Evolutionary conservation across 2,329 filamentous ascomycete species (phyloP), one percentile per base, ranked within the genome.

Genomic region (Hypoxylon sp.): DNA sequence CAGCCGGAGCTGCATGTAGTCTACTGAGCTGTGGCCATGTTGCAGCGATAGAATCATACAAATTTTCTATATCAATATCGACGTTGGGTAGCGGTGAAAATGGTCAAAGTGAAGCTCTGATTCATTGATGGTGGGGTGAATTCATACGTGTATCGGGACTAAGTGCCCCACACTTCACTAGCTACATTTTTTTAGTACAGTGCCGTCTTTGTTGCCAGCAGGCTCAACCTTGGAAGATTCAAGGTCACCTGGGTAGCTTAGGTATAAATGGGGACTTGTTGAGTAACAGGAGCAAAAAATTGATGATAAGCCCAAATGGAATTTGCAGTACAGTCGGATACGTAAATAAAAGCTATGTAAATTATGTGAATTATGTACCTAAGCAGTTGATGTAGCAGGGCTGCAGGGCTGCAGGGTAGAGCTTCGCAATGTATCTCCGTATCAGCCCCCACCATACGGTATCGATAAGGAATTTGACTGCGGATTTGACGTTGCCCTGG

Each of bases 1-100:
- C 86, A 87, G 86, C 86, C 81, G 79, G 80, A 78, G 86, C 86
- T 80, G 86, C 78, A 82, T 80, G 79, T 77, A 76, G 80, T 82
- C 71, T 82, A 87, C 79, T 81, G 78, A 78, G 78, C 79, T 74
- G 77, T 80, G 79, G 79, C 82, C 86, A 88, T 87, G 46, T 69
- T 72, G 59, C 67, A 74, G 66, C 64, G 70, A 39, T 55, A 52
- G 44, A 55, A 65, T 44, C 13, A 58, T 44, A 64, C 50, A 59
- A 64, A 62, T 48, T 57, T 51, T 63, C 11, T 35, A 58, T 50
- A 39, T 58, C 31, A 3, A 39, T 13, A 39, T 55, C 29, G 7
- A 39, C 6, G 29, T 42, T 62, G 46, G 54, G 47, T 44, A 59
- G 61, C 61, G 61, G 67, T 67, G 64, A 54, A 66, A 56, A 37